phyloP scores from a whole-genome alignment of 257 asterid species.

The Solanum okadae region DNA sequence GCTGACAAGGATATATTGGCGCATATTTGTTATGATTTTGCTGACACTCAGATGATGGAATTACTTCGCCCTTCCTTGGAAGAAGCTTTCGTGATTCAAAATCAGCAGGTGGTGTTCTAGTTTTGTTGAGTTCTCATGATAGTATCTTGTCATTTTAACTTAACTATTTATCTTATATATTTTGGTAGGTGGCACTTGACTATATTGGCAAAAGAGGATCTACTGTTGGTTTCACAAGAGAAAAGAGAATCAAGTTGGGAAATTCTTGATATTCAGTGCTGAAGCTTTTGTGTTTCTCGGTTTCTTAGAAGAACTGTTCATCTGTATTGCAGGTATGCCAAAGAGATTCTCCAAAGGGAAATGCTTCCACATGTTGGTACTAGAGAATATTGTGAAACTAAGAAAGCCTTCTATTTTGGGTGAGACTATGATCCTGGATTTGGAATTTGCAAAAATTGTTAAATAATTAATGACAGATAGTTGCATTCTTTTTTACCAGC shows the following conservation, averaged over 20 bases:
- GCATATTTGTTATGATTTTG: constrained; percentile 86
- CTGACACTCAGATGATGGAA: constrained; percentile 95
- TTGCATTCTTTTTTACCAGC: constrained; percentile 21
- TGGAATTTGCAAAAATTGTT: neutral
- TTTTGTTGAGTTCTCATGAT: neutral
- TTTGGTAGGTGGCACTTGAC: constrained; percentile 85
- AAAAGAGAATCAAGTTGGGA: constrained; percentile 86
- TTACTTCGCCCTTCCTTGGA: constrained; percentile 91
- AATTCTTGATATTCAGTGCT: neutral
- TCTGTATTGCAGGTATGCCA: constrained; percentile 66
- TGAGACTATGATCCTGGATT: constrained; percentile 11
- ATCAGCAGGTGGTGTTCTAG: constrained; percentile 56
- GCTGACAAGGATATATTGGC: constrained; percentile 95
- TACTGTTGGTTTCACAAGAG: constrained; percentile 89
- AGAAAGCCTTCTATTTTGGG: constrained; percentile 95
- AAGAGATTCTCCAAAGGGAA: constrained; percentile 88
- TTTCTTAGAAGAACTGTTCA: neutral
- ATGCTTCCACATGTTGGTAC: constrained; percentile 99
- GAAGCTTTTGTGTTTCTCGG: neutral
- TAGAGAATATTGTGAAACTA: constrained; percentile 87
- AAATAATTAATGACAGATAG: neutral
- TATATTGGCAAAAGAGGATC: constrained; percentile 98
- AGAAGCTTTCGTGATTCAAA: constrained; percentile 98
- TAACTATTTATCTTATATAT: neutral
- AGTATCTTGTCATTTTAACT: neutral